A percentile compares a stretch with the other conserved stretches of the same genome.
These are phyloP conservation scores for Barnettozyma siamensis DNA, from an alignment of 805 yeast species.

Conservation along the genomic window DNA sequence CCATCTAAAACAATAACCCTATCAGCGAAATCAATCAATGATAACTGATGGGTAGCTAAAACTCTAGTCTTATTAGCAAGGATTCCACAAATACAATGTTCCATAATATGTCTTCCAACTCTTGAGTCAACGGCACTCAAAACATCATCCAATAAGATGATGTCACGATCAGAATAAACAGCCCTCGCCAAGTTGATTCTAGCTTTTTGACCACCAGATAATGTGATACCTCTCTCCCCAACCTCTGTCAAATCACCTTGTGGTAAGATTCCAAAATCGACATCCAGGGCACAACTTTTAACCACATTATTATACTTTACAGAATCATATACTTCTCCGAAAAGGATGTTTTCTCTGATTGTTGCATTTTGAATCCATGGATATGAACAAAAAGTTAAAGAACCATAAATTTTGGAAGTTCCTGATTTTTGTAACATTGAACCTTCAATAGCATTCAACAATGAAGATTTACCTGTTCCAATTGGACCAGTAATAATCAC, in stretches of 20 bases:
- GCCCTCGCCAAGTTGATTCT: slow-evolving; percentile 76
- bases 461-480: slow-evolving; percentile 78
- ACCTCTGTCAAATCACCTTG: slow-evolving; percentile 77
- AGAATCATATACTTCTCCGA: slow-evolving; percentile 53
- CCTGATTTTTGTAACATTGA: slow-evolving; percentile 58
- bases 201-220: slow-evolving; percentile 90
- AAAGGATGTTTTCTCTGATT: slow-evolving; percentile 64
- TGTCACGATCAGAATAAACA: slow-evolving; percentile 63
- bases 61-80: slow-evolving; percentile 58
- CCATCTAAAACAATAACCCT: slow-evolving; percentile 57
- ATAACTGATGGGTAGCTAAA: slow-evolving; percentile 80
- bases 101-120: slow-evolving; percentile 76
- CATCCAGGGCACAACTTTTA: slow-evolving; percentile 58
- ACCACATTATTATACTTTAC: slow-evolving; percentile 48
- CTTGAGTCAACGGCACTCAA: slow-evolving; percentile 83
- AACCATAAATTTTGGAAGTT: slow-evolving; percentile 45
- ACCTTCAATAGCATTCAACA: slow-evolving; percentile 67
- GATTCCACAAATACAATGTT: slow-evolving; percentile 57
- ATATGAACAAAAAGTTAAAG: slow-evolving; percentile 48
- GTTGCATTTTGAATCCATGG: slow-evolving; percentile 88
- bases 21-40: slow-evolving; percentile 65
- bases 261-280: slow-evolving; percentile 60
- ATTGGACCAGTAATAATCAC: slow-evolving; percentile 72
- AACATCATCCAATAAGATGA: slow-evolving; percentile 70
- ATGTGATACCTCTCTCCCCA: slow-evolving; percentile 80